phyloP scores from a whole-genome alignment of 2,329 filamentous ascomycete genomes.

The Xylaria sp. region DNA sequence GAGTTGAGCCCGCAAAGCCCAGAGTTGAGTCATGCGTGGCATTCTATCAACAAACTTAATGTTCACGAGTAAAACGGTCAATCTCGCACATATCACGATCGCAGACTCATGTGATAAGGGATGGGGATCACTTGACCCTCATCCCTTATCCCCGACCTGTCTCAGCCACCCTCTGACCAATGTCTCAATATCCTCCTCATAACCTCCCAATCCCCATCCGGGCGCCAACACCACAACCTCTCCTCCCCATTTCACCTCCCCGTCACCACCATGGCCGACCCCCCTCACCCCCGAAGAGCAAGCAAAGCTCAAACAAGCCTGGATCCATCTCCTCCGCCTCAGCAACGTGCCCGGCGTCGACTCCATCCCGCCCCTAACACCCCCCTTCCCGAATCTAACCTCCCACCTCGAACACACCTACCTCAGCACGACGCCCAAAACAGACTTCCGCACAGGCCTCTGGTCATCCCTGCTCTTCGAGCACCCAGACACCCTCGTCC shows the following conservation, averaged over 20 bases:
- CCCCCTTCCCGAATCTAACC: constrained; percentile 1
- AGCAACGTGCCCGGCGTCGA: constrained; percentile 4
- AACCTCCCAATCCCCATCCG: no score
- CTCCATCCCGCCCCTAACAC: not conserved
- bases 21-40: not conserved
- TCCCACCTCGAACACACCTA: not conserved
- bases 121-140: no score
- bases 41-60: no score
- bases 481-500: constrained; percentile 14
- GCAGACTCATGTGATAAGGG: no score
- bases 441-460: constrained; percentile 8
- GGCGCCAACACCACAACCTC: no score
- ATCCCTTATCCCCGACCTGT: not conserved
- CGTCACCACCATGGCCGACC: constrained; percentile 6
- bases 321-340: constrained; percentile 19
- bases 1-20: not conserved
- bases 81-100: no score
- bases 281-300: constrained; percentile 11
- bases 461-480: constrained; percentile 14
- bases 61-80: no score
- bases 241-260: not conserved
- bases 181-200: no score
- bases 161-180: not conserved
- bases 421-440: not conserved
- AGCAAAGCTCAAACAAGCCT: constrained; percentile 13